Evolutionary conservation across 306 rosid genomes (phyloP).

Genomic region (Cucurbita ficifolia): DNA sequence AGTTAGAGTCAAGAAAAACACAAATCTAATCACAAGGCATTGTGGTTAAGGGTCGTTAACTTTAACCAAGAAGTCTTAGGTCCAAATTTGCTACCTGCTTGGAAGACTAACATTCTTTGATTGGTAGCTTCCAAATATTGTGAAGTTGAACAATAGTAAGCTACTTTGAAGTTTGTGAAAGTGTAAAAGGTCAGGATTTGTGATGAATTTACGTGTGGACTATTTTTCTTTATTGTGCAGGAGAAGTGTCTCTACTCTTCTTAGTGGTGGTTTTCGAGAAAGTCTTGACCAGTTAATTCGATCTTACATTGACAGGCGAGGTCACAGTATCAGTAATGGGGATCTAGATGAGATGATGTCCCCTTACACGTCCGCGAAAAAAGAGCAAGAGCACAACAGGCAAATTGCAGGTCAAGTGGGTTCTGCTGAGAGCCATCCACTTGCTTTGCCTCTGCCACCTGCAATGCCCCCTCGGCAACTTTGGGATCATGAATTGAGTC

Average conservation of each 20-base stretch:
- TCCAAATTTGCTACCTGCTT: not conserved
- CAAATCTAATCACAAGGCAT: not conserved
- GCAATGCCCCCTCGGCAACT: conserved; percentile 42
- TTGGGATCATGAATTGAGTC: conserved; percentile 53
- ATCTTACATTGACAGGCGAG: conserved; percentile 84
- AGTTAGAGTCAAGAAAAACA: not conserved
- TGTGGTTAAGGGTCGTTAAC: not conserved
- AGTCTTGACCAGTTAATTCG: conserved; percentile 81
- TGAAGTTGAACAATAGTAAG: not conserved
- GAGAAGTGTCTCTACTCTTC: conserved; percentile 95
- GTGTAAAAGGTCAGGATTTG: not conserved
- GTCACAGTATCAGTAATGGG: conserved; percentile 52
- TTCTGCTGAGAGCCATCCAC: conserved; percentile 25
- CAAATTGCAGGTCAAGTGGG: conserved; percentile 27
- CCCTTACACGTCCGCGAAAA: conserved; percentile 40
- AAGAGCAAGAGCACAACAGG: conserved; percentile 40
- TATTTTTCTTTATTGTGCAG: conserved; percentile 29
- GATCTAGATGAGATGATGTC: conserved; percentile 50
- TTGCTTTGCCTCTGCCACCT: conserved; percentile 40
- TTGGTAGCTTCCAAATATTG: not conserved
- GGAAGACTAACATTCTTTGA: not conserved
- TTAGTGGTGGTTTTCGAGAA: conserved; percentile 81
- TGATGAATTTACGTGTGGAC: not conserved
- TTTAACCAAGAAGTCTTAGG: not conserved
- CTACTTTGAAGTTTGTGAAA: not conserved